Evolutionary conservation across 495 filamentous ascomycete genomes (phyloP), one percentile per base, ranked within the genome.

Genomic region (Penicillium cataractarum): DNA sequence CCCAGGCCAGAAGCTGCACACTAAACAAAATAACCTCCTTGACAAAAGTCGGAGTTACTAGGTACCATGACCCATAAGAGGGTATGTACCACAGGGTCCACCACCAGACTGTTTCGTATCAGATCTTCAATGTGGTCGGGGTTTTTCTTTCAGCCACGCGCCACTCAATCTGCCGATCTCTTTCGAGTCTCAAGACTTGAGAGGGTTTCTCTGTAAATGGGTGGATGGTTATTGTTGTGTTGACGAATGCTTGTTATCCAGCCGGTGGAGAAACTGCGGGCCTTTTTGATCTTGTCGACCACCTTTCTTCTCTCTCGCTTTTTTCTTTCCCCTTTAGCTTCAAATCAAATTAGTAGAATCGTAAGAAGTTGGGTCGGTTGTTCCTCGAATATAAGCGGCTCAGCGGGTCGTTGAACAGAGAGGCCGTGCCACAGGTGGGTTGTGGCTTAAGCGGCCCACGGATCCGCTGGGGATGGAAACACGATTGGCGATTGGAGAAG

Each of bases 361-460:
- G 46, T 13, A 27, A n/a, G 46, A 27, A 29, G 40, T n/a, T 50
- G 13, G 44, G 10, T 48, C 21, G 26, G 15, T 7, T 26, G 46
- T 50, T 50, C 13, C 46, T 50, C 26, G 22, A 50, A 26, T 29
- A 50, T 50, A 37, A 35, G 29, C 51, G 29, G 9, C 32, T 54
- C 51, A 5, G 54, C 37, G 37, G 54, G 17, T 40, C 22, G 37
- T 39, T 56, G 35, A 56, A 22, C 13, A 39, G 22, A 22, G 27
- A 9, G 51, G 19, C 54, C 54, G 54, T 56, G 54, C 54, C 54
- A 56, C 51, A 56, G 19, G 12, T 31, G 54, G 54, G 37, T 56
- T 56, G 54, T 40, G 54, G 54, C 54, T 56, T 56, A 42, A 56
- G 54, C 35, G 24, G 54, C 35, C 56, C 56, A 58, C 56, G 56